These are phyloP conservation scores for Entonaema liquescens DNA, from an alignment of 495 filamentous ascomycete species.

Conservation along the genomic window DNA sequence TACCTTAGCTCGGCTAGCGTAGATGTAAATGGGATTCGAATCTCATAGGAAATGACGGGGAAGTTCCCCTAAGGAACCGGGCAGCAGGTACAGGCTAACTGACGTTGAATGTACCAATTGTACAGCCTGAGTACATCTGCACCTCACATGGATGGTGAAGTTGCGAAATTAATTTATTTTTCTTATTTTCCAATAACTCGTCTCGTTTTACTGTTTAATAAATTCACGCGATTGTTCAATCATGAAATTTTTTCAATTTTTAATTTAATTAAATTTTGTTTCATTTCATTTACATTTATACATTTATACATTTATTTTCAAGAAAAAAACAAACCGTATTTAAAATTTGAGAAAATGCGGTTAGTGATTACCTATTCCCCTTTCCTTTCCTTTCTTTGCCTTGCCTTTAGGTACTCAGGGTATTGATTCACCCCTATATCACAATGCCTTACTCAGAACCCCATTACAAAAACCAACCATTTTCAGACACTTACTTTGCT, in stretches of 20 bases:
- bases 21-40: slow-evolving; percentile 2
- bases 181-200: slow-evolving; percentile 20
- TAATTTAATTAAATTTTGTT: slow-evolving; percentile 15
- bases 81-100: not conserved
- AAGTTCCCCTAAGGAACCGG: slow-evolving; percentile 5
- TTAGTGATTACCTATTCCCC: not conserved
- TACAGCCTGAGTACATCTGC: slow-evolving; percentile 28
- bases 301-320: no score
- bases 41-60: slow-evolving; percentile 29
- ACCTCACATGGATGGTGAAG: slow-evolving; percentile 17
- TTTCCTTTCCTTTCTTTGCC: not conserved
- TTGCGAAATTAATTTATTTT: slow-evolving; percentile 31
- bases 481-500: not conserved
- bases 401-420: not conserved
- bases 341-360: not conserved
- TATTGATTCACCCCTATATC: not conserved
- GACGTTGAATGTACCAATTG: not conserved
- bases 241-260: slow-evolving; percentile 3
- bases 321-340: not conserved
- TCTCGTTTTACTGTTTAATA: slow-evolving; percentile 7
- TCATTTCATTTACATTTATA: slow-evolving; percentile 10
- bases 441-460: not conserved
- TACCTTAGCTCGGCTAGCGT: slow-evolving; percentile 2
- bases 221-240: not conserved
- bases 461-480: not conserved